Conservation (phyloP, 176 grass and related monocot genomes). For the Musa acuminata region DNA sequence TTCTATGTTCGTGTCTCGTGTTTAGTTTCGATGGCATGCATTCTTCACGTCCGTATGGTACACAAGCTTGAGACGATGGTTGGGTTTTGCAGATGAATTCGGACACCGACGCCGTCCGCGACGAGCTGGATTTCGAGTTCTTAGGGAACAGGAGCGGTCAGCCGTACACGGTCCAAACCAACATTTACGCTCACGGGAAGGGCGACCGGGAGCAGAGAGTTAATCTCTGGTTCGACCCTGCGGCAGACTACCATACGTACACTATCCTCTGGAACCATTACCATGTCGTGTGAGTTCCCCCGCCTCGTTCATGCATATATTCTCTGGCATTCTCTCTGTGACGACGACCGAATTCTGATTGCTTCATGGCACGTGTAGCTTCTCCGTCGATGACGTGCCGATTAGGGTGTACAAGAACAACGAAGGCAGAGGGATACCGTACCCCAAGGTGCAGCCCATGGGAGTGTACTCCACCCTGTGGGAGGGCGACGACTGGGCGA, state of each 20-base stretch:
- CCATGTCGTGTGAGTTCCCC: constrained; percentile 61
- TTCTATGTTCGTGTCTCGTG: constrained; percentile 3
- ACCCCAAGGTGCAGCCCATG: constrained; percentile 59
- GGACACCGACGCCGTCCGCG: constrained; percentile 13
- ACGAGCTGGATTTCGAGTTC: constrained; percentile 96
- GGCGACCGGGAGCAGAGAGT: constrained; percentile 83
- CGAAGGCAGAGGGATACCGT: constrained; percentile 36
- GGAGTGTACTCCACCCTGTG: constrained; percentile 90
- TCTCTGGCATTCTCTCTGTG: too few species aligned
- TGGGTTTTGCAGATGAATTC: constrained; percentile 9
- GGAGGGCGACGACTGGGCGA: constrained; percentile 94
- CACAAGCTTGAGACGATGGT: too few species aligned
- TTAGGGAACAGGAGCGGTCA: constrained; percentile 82
- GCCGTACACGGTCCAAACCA: constrained; percentile 91
- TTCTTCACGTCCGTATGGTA: background rate
- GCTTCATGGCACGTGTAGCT: constrained; percentile 26
- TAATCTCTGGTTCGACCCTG: constrained; percentile 88
- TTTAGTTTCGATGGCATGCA: too few species aligned
- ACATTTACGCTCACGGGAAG: constrained; percentile 71
- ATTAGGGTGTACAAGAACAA: constrained; percentile 66
- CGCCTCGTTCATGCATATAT: background rate
- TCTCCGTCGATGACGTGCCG: constrained; percentile 74
- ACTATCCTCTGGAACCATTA: constrained; percentile 81
- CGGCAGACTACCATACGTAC: constrained; percentile 80
- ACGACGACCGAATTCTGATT: too few species aligned